Evolutionary conservation across 441 rosid species (phyloP), one percentile per base, ranked within the genome.

Genomic region (Corymbia calophylla): DNA sequence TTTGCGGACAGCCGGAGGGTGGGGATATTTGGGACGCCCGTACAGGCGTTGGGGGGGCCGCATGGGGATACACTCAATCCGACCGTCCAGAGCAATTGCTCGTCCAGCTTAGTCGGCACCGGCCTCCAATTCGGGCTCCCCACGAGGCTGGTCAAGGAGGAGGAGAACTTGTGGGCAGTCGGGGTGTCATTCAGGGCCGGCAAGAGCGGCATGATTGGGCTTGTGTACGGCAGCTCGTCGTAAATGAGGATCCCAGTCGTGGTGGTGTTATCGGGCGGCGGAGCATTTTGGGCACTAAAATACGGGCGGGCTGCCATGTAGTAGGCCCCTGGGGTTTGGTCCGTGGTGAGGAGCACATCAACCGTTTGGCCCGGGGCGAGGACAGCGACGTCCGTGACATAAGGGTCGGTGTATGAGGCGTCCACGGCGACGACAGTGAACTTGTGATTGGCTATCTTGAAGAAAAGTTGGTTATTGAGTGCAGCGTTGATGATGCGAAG

Each of bases 171-270:
- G 90, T 93, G 91, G 17, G 98, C 99, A 0, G 97, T 95, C 1
- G 95, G 93, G 2, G 96, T 97, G 92, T 98, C 99, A 39, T 90
- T 92, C 89, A 93, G 92, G 9, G 93, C 92, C 1, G 99, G 99
- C 32, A 98, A 89, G 10, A 31, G 87, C 0, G 99, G 99, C 98
- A 98, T 96, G 27, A 91, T 12, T 21, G 96, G 95, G n/a, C 73
- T n/a, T 5, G 73, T 66, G 73, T 66, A 90, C 70, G 13, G 91
- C 44, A 1, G 93, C 8, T 5, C 91, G 12, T 92, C 87, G 48
- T 98, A 98, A 47, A 89, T 80, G 56, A 98, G 31, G 88, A 96
- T 88, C 21, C 96, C 99, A n/a, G 96, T 92, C 2, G 99, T 95
- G 86, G 99, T 96, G 1, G 96, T 96, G 92, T 92, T 94, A 25